phyloP scores from a whole-genome alignment of 768 basidiomycete genomes.

The Serendipita vermifera region DNA sequence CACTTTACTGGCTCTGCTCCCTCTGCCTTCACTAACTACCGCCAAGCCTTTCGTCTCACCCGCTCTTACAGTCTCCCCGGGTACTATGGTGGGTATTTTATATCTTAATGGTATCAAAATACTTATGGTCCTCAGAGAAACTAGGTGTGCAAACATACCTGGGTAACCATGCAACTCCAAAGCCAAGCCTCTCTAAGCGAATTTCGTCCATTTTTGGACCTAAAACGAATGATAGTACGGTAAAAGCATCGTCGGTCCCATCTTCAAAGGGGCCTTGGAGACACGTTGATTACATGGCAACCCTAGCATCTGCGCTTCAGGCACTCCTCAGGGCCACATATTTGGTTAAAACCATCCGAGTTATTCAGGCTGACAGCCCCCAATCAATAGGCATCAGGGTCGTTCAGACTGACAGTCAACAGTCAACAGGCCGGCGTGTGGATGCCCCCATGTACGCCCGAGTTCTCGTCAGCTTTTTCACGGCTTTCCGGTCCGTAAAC shows the following conservation, averaged over 20 bases:
- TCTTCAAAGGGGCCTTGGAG: too few relatives aligned
- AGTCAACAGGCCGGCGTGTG: too few relatives aligned
- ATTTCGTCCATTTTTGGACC: neutral
- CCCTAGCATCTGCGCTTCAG: neutral
- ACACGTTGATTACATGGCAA: constrained; percentile 2
- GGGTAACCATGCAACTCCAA: neutral
- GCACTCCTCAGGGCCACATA: neutral
- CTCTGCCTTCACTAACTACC: too few relatives aligned
- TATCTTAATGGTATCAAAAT: too few relatives aligned
- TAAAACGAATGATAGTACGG: neutral
- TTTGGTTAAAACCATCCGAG: neutral
- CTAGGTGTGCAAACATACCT: neutral
- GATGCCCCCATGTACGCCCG: neutral
- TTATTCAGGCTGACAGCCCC: neutral
- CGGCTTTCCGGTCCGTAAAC: neutral
- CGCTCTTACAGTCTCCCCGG: neutral
- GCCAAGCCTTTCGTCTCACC: neutral
- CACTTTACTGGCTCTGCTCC: neutral
- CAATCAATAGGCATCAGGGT: neutral
- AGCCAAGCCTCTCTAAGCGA: neutral
- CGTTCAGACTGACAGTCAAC: neutral
- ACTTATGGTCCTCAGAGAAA: neutral
- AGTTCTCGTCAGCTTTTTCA: neutral
- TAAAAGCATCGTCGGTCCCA: constrained; percentile 1
- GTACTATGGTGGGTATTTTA: neutral